Evolutionary conservation across 2,329 filamentous ascomycete genomes (phyloP).

Genomic region (Volutella citrinella): DNA sequence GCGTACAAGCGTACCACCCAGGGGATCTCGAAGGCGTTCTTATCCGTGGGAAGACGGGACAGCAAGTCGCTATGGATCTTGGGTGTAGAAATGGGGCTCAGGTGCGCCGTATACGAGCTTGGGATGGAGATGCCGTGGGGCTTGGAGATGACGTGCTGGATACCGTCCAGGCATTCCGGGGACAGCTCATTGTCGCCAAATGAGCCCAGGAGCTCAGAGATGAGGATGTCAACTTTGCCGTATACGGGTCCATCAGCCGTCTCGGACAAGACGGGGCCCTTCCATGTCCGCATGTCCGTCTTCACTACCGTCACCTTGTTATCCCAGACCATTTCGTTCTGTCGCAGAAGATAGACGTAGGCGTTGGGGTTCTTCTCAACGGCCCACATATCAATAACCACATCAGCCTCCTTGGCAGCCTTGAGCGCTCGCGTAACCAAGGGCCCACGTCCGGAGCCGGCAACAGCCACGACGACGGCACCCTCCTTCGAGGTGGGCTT

Average conservation of each 20-base stretch:
- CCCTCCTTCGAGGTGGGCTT: slow-evolving; percentile 71
- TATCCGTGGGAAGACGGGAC: slow-evolving; percentile 57
- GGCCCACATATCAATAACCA: slow-evolving; percentile 83
- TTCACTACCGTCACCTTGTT: slow-evolving; percentile 83
- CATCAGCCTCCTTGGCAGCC: slow-evolving; percentile 72
- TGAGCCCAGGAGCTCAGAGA: slow-evolving; percentile 91
- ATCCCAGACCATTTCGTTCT: slow-evolving; percentile 80
- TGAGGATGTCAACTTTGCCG: slow-evolving; percentile 81
- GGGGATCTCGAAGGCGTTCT: slow-evolving; percentile 79
- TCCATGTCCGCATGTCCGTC: slow-evolving; percentile 97
- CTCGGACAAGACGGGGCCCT: slow-evolving; percentile 63
- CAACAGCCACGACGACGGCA: slow-evolving; percentile 82
- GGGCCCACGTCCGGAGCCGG: slow-evolving; percentile 88
- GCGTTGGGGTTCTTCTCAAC: slow-evolving; percentile 99
- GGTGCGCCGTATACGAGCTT: slow-evolving; percentile 85
- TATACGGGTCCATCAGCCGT: slow-evolving; percentile 45
- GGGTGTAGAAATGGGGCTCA: slow-evolving; percentile 88
- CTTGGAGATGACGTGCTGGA: slow-evolving; percentile 80
- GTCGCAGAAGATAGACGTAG: slow-evolving; percentile 84
- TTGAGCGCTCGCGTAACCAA: slow-evolving; percentile 83
- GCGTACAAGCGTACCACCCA: slow-evolving; percentile 94
- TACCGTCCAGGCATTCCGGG: slow-evolving; percentile 93
- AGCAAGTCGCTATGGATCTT: slow-evolving; percentile 80
- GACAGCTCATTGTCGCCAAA: slow-evolving; percentile 97
- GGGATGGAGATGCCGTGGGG: slow-evolving; percentile 90